These are phyloP conservation scores for Noccaea bulbosa DNA, from an alignment of 345 rosid genomes.

Conservation along the genomic window DNA sequence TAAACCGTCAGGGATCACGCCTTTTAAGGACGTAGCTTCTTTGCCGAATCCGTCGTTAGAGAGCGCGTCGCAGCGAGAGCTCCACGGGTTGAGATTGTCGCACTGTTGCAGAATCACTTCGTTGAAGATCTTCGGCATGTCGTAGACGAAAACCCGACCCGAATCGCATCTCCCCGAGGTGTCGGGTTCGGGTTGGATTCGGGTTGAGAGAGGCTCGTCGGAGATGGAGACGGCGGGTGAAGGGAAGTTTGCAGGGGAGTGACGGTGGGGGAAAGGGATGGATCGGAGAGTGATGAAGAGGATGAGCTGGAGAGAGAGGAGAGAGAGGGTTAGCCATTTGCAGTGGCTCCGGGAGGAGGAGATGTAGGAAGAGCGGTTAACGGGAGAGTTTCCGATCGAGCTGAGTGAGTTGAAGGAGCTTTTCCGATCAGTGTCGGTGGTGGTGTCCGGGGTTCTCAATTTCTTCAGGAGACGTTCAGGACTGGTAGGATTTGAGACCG, in stretches of 20 bases:
- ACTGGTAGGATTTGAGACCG: conserved; percentile 51
- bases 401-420: conserved; percentile 51
- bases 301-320: conserved; percentile 65
- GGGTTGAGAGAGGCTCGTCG: not conserved
- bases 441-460: conserved; percentile 40
- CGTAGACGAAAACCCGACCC: conserved; percentile 79
- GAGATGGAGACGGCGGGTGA: conserved; percentile 30
- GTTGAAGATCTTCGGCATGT: conserved; percentile 73
- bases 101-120: conserved; percentile 64
- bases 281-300: conserved; percentile 63
- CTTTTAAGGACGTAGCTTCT: conserved; percentile 54
- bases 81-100: conserved; percentile 82
- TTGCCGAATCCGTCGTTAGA: conserved; percentile 75
- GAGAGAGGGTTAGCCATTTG: conserved; percentile 60
- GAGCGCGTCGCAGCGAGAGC: conserved; percentile 79
- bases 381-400: conserved; percentile 20
- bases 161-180: conserved; percentile 44
- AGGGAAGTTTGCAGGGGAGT: conserved; percentile 40
- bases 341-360: conserved; percentile 52
- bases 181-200: conserved; percentile 18
- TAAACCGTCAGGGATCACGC: conserved; percentile 60
- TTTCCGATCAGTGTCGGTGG: conserved; percentile 45
- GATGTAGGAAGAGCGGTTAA: conserved; percentile 45
- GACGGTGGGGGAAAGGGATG: conserved; percentile 48
- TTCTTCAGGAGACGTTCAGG: conserved; percentile 49